A percentile compares a stretch with the other conserved stretches of the same genome.
Conservation (phyloP, 257 asterid species). For the Fraxinus cuspidata region DNA sequence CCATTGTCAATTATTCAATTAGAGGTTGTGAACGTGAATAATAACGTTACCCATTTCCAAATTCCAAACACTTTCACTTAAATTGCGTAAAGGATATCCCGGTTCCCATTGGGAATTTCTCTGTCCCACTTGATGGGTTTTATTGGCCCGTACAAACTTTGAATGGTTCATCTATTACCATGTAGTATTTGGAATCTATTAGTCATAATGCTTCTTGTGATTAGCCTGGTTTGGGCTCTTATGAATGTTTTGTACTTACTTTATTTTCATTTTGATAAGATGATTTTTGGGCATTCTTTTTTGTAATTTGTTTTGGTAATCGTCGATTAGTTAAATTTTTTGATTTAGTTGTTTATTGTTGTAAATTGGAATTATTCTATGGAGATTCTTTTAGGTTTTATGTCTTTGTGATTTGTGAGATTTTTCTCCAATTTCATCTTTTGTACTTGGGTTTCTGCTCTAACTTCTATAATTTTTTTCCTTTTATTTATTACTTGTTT, state of each 20-base stretch:
- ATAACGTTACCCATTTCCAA: no score
- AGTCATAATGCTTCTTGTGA: constrained; percentile 24
- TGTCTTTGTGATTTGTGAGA: background rate
- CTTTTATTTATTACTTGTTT: background rate
- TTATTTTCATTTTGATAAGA: constrained; percentile 3
- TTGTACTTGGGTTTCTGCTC: background rate
- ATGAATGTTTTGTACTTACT: constrained; percentile 36
- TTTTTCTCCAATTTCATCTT: background rate
- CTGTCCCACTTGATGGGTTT: constrained; percentile 60
- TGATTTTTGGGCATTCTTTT: background rate
- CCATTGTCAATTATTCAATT: no score
- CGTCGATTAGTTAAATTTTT: background rate
- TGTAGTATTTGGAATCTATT: constrained; percentile 41
- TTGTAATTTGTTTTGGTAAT: constrained; percentile 11
- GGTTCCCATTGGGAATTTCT: constrained; percentile 52
- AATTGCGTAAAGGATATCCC: constrained; percentile 42
- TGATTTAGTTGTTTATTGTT: constrained; percentile 5
- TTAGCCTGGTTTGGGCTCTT: constrained; percentile 28
- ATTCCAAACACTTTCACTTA: no score
- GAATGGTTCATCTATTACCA: constrained; percentile 56
- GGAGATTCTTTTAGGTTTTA: constrained; percentile 8
- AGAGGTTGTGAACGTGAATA: no score
- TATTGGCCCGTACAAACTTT: constrained; percentile 66
- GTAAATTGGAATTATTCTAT: background rate
- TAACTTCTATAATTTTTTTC: background rate